Conservation (phyloP, 441 rosid species). For the Syzygium syzygioides region DNA sequence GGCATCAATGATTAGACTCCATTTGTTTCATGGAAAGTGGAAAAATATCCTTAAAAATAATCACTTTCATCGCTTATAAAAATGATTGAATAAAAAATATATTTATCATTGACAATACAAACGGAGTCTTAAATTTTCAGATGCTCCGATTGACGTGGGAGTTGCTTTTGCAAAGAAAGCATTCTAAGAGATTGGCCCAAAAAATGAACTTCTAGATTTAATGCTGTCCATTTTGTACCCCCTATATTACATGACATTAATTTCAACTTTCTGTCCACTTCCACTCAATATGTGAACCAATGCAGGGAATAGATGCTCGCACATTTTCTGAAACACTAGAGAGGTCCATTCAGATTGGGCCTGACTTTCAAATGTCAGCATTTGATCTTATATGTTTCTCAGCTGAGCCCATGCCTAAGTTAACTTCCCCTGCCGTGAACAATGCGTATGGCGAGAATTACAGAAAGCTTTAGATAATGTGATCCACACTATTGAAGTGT, state of each 20-base stretch:
- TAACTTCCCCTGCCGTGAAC: neutral
- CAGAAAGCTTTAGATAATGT: neutral
- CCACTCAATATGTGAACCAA: neutral
- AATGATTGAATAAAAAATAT: neutral
- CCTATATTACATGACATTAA: too few species aligned
- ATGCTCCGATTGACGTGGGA: neutral
- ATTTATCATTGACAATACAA: fast-evolving
- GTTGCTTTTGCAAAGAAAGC: neutral
- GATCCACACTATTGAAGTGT: neutral
- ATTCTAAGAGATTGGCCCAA: neutral
- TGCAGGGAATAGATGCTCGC: neutral
- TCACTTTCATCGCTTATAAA: neutral
- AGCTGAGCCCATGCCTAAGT: neutral
- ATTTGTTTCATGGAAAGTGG: fast-evolving
- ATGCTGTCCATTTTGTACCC: neutral
- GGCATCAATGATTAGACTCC: fast-evolving
- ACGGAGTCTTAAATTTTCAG: fast-evolving
- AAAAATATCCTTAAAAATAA: fast-evolving
- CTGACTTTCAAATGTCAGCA: neutral
- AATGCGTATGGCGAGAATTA: neutral
- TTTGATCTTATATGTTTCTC: neutral
- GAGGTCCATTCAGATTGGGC: neutral
- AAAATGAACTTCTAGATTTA: neutral
- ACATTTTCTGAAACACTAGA: neutral
- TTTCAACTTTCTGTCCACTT: neutral